Conservation (phyloP, 148 eudicot genomes). For the Rhododendron mucronatum region DNA sequence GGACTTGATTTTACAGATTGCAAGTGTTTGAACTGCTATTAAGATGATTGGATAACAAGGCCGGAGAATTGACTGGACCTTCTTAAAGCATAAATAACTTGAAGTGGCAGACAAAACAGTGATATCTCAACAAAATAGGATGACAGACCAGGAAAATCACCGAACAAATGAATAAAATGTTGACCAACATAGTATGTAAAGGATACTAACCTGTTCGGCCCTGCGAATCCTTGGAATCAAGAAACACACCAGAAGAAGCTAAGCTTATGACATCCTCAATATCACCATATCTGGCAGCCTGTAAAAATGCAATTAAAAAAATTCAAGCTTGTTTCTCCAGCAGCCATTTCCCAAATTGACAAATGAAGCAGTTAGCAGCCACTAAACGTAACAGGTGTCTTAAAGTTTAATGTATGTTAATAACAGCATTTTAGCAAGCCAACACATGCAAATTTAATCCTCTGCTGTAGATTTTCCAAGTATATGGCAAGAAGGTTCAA, state of each 20-base stretch:
- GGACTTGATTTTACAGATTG: background rate
- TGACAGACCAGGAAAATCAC: background rate
- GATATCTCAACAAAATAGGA: background rate
- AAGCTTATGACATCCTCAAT: conserved; percentile 59
- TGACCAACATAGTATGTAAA: background rate
- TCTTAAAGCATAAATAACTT: background rate
- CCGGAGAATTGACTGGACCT: background rate
- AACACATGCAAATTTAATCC: background rate
- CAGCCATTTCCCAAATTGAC: background rate
- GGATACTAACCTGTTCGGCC: conserved; percentile 72
- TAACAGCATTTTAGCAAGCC: background rate
- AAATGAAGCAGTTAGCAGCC: background rate
- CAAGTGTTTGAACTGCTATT: background rate
- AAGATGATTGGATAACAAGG: background rate
- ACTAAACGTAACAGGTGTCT: background rate
- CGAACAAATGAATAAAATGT: background rate
- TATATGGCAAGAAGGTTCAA: background rate
- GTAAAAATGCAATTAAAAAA: conserved; percentile 6
- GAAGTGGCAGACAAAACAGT: background rate
- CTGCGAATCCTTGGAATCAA: conserved; percentile 64
- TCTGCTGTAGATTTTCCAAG: background rate
- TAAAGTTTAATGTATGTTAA: background rate
- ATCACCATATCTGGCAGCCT: conserved; percentile 95
- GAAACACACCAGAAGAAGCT: conserved; percentile 58
- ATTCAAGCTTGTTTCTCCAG: background rate